Percentiles rank a stretch among this genome's conserved stretches.
phyloP scores from a whole-genome alignment of 345 rosid species.

The Hibiscus mutabilis region DNA sequence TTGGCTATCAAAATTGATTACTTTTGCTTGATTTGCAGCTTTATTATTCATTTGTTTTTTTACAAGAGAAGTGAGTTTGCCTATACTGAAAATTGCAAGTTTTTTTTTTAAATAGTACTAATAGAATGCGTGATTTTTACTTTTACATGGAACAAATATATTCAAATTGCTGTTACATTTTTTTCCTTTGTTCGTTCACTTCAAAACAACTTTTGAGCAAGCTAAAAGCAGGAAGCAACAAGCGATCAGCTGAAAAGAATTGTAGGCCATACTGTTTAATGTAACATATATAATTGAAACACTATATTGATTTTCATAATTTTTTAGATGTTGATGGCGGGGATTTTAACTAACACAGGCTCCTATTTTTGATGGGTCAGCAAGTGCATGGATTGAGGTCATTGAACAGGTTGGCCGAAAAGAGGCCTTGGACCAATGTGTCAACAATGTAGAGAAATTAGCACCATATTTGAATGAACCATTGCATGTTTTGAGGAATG shows the following conservation, averaged over 20 bases:
- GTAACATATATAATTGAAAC: neutral
- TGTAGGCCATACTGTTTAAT: neutral
- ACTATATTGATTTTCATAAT: neutral
- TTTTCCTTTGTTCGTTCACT: neutral
- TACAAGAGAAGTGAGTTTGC: neutral
- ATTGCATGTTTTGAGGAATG: slow-evolving; percentile 45
- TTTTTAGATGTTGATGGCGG: neutral
- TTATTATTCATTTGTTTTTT: neutral
- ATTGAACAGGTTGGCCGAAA: slow-evolving; percentile 52
- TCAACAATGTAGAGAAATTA: slow-evolving; percentile 44
- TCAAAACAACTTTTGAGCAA: neutral
- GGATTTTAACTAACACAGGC: slow-evolving; percentile 35
- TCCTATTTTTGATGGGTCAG: slow-evolving; percentile 89
- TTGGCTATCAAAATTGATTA: neutral
- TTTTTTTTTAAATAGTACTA: neutral
- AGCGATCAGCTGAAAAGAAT: neutral
- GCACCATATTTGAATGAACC: slow-evolving; percentile 56
- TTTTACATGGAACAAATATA: neutral
- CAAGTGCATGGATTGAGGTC: slow-evolving; percentile 62
- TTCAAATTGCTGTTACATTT: neutral
- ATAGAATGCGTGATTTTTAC: neutral
- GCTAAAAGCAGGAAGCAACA: neutral
- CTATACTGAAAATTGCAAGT: neutral
- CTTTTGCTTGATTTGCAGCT: neutral
- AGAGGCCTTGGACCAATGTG: slow-evolving; percentile 43